These are phyloP conservation scores for Scleroderma citrinum DNA, from an alignment of 768 basidiomycete species.

Conservation along the genomic window DNA sequence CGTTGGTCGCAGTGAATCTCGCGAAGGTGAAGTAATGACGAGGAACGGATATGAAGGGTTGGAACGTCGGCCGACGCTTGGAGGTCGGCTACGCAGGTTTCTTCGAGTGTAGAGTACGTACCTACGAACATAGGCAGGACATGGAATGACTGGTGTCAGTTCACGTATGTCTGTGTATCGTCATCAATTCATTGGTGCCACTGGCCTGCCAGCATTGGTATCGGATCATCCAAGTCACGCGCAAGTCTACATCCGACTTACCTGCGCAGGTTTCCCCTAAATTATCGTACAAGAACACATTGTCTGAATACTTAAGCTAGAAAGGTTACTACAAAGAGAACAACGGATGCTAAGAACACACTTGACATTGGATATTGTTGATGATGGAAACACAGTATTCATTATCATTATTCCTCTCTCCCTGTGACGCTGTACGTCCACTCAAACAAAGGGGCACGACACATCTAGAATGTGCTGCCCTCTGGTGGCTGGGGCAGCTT, in stretches of 20 bases:
- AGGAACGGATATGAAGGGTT: background rate
- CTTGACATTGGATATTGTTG: background rate
- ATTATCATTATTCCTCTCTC: background rate
- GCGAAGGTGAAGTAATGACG: too few relatives aligned
- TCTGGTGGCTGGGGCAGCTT: constrained; percentile 96
- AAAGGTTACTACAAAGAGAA: background rate
- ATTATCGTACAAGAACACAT: background rate
- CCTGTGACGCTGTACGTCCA: background rate
- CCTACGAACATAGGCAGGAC: too few relatives aligned
- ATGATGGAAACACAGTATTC: background rate
- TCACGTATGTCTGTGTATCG: background rate
- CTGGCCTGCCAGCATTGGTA: background rate
- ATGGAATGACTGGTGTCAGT: too few relatives aligned
- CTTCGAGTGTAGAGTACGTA: background rate
- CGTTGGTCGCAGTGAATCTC: too few relatives aligned
- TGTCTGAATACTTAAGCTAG: background rate
- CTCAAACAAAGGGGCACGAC: too few relatives aligned
- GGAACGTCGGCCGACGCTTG: background rate
- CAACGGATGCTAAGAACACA: constrained; percentile 1
- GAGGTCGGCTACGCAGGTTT: background rate
- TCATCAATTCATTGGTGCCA: background rate
- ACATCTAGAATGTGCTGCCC: constrained; percentile 58
- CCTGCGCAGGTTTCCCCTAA: background rate
- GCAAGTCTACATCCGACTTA: background rate
- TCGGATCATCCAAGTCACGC: background rate